Conservation (phyloP, 768 basidiomycete genomes). For the Clavulina sp. region DNA sequence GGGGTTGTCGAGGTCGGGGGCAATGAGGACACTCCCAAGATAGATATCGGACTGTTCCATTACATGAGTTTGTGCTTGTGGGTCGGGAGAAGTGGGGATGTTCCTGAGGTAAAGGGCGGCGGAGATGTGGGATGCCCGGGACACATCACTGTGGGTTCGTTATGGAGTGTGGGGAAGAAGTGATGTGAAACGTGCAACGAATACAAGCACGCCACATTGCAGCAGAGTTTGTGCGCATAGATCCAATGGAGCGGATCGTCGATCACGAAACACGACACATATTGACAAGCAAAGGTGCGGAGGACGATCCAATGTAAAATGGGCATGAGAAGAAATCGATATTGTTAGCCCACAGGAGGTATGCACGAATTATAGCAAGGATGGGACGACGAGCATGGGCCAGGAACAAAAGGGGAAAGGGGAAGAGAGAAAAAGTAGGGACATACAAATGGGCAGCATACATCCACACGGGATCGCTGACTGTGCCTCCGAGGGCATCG, state of each 20-base stretch:
- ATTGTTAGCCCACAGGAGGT: no score
- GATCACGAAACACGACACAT: no score
- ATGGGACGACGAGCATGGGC: no score
- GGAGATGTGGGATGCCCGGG: slow-evolving; percentile 79
- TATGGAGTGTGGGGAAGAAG: no score
- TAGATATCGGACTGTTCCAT: slow-evolving; percentile 86
- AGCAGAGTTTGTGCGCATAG: no score
- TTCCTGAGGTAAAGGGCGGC: slow-evolving; percentile 86
- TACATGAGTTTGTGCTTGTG: slow-evolving; percentile 58
- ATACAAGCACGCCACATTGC: not conserved
- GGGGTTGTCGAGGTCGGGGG: slow-evolving; percentile 78
- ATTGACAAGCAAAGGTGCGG: no score
- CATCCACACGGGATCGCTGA: slow-evolving; percentile 82
- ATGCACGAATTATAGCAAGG: no score
- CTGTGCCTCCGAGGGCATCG: slow-evolving; percentile 91
- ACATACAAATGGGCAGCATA: slow-evolving; percentile 89
- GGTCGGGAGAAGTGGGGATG: slow-evolving; percentile 57
- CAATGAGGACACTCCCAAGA: slow-evolving; percentile 80
- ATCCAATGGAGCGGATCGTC: no score
- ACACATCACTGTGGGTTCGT: slow-evolving; percentile 68
- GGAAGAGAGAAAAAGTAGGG: not conserved
- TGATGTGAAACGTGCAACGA: no score
- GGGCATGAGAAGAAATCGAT: no score
- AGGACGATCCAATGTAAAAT: no score
- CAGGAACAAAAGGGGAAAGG: no score